Conservation (phyloP, 208 protist species). For the Acanthamoeba sp. region DNA sequence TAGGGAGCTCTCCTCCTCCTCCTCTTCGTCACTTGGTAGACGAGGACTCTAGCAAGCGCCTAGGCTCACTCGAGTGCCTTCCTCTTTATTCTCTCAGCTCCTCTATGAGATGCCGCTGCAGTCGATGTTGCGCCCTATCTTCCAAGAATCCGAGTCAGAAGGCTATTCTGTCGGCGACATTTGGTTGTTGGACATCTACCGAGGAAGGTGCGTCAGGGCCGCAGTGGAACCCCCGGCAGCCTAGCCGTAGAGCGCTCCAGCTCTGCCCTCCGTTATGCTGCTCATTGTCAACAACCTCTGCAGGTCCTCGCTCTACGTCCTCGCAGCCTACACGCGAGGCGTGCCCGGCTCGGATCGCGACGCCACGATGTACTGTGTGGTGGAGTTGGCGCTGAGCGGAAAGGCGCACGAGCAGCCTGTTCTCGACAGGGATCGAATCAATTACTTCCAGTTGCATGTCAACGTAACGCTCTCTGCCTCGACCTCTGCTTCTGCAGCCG, state of each 20-base stretch:
- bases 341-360: background rate
- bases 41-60: too few species aligned
- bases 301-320: slow-evolving; percentile 17
- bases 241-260: too few species aligned
- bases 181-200: slow-evolving; percentile 36
- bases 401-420: slow-evolving; percentile 12
- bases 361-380: slow-evolving; percentile 4
- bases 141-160: slow-evolving; percentile 14
- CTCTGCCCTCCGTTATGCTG: too few species aligned
- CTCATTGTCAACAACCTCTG: too few species aligned
- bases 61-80: too few species aligned
- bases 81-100: background rate
- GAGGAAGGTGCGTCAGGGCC: background rate
- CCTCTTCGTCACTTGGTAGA: too few species aligned
- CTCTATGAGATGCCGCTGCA: slow-evolving; percentile 52
- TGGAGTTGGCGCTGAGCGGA: background rate
- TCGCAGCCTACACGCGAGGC: slow-evolving; percentile 8
- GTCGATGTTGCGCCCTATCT: background rate
- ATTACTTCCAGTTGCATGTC: background rate
- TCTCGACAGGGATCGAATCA: background rate
- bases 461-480: background rate
- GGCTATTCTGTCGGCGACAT: slow-evolving; percentile 23
- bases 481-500: background rate
- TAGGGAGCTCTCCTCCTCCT: background rate
- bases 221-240: too few species aligned